Base-by-base conservation (phyloP, 2,329 filamentous ascomycete species). In the Penicillium expansum region DNA sequence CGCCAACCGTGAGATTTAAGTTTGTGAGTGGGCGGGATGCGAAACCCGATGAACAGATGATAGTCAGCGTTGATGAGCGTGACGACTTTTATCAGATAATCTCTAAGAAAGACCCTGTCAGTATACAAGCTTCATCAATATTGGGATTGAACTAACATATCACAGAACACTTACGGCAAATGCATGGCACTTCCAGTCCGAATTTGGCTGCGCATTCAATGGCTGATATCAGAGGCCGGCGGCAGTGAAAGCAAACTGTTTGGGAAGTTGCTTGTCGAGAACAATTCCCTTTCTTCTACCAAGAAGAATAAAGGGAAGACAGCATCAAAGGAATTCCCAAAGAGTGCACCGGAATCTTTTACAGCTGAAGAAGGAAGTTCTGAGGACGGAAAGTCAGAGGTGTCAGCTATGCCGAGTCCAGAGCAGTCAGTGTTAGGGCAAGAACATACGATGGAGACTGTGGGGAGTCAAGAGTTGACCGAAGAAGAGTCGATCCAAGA, bases 261-360 rank as follows among this genome's bases (percentile, higher is more conserved):
- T 38, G 33, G 27, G 9, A 47, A 35, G 42, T 33, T 56, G 27
- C 8, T 30, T n/a, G 16, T 24, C 14, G 16, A 41, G 24, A 3
- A 20, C 1, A 41, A 7, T 9, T 4, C 1, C 16, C 57, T 48
- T 57, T 60, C 22, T 38, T 18, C 4, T 30, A 22, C 22, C 20
- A 33, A 27, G 14, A 35, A 20, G 32, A 29, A 18, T n/a, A 59
- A 55, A 52, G 45, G 58, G 48, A 55, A 24, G 18, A 52, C 33
- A 8, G 14, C 20, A 48, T 48, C 44, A 48, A 48, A 33, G 13
- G 35, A 30, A 9, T 9, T 4, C 2, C 4, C 16, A 33, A 29
- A 44, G 29, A 44, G 18, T 8, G 30, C 8, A 11, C 37, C 2
- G 16, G 18, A 33, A 24, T 4, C 14, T 24, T 43, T 16, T 9